Conservation (phyloP, 768 basidiomycete species). For the Boletus subparvulus region DNA sequence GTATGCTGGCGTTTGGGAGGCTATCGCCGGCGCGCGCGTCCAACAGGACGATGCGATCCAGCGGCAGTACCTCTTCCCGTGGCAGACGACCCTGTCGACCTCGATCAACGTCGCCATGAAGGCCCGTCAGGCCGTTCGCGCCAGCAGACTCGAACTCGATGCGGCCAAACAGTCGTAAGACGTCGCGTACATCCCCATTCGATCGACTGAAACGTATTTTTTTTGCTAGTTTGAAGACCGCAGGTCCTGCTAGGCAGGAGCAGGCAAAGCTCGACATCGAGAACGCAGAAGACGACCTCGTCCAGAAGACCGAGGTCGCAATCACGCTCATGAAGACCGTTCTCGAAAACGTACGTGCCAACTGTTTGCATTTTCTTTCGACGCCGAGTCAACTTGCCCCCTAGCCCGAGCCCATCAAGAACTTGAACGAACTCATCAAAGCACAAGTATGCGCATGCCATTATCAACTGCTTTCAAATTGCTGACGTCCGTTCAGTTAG, state of each 20-base stretch:
- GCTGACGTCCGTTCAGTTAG: conserved; percentile 44
- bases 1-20: conserved; percentile 84
- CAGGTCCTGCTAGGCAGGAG: conserved; percentile 76
- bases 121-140: conserved; percentile 79
- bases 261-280: conserved; percentile 90
- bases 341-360: conserved; percentile 82
- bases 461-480: background rate
- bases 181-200: background rate
- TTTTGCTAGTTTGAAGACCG: conserved; percentile 68
- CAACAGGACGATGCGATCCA: conserved; percentile 76
- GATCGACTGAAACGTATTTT: background rate
- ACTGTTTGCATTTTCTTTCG: background rate
- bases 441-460: conserved; percentile 59
- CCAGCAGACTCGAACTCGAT: conserved; percentile 84
- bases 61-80: conserved; percentile 69
- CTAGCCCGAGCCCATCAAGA: conserved; percentile 94
- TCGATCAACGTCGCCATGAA: conserved; percentile 90
- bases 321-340: conserved; percentile 98
- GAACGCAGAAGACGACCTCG: conserved; percentile 93
- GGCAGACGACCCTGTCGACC: conserved; percentile 84
- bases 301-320: conserved; percentile 96
- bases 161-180: conserved; percentile 84
- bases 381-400: background rate
- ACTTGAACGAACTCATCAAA: conserved; percentile 88
- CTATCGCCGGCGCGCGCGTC: conserved; percentile 74